Evolutionary conservation across 768 basidiomycete genomes (phyloP).

Genomic region (Auricularia cornea): DNA sequence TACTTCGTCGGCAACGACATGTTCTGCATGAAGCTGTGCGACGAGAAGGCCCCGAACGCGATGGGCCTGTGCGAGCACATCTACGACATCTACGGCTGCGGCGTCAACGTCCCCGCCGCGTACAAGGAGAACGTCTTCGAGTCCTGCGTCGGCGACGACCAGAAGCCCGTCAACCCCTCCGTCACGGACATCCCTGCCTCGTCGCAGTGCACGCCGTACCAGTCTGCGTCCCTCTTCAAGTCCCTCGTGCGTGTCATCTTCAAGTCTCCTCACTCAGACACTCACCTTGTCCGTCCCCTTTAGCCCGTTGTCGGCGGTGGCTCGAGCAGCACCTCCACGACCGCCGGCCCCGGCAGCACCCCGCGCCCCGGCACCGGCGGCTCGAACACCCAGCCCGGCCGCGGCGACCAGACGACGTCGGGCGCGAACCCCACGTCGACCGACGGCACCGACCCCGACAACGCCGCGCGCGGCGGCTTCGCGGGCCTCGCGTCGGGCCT

Average conservation of each 20-base stretch:
- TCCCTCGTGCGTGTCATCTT: no score
- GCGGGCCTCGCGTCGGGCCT: not conserved
- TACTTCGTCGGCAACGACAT: slow-evolving; percentile 61
- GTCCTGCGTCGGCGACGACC: slow-evolving; percentile 57
- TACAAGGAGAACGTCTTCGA: slow-evolving; percentile 54
- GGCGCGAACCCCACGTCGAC: not conserved
- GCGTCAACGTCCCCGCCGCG: slow-evolving; percentile 61
- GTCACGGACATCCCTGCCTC: slow-evolving; percentile 25
- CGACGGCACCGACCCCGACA: not conserved
- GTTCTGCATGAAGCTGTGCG: slow-evolving; percentile 71
- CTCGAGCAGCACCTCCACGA: not conserved
- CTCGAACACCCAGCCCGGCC: not conserved
- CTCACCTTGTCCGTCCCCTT: no score
- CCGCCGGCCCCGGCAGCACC: not conserved
- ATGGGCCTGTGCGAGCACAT: slow-evolving; percentile 59
- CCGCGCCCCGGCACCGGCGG: not conserved
- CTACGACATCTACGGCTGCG: slow-evolving; percentile 47
- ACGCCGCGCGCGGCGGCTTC: not conserved
- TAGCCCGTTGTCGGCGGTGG: not conserved
- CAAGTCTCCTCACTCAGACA: no score
- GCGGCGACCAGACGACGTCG: not conserved
- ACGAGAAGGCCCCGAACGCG: slow-evolving; percentile 43
- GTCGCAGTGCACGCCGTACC: slow-evolving; percentile 28
- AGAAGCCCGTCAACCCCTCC: slow-evolving; percentile 22
- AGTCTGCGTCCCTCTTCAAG: no score